Base-by-base conservation (phyloP, 352 stramenopile genomes). In the Phytophthora pinifolia region DNA sequence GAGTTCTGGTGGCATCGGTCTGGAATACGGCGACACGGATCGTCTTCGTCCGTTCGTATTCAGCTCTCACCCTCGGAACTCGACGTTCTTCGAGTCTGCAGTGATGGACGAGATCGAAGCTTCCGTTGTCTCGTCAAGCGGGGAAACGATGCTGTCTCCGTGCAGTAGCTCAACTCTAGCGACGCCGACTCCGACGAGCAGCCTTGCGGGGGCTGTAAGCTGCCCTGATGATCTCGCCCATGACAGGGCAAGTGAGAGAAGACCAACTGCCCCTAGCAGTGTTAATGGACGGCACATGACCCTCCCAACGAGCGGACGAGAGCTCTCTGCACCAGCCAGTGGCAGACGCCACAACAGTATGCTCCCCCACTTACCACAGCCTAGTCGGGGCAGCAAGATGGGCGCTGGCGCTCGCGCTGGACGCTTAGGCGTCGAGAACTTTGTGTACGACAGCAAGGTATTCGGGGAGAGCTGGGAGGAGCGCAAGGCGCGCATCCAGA, bases 361-460 rank as follows among this genome's bases (percentile, higher is more conserved):
- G 25, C 62, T 67, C 41, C 35, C 62, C 1, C 62, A 67, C 44
- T 46, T 68, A 18, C 59, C 63, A 2, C 58, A 68, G 25, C 54
- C 63, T 4, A 72, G 58, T 51, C 62, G 62, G 38, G 58, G 62
- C 13, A 67, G 51, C 42, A 71, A 65, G 20, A 65, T 68, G 45
- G 49, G 52, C 12, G 39, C 37, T 57, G 59, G 45, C 15, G 43
- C 50, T 29, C 64, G 64, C 31, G 41, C 49, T 36, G 48, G 64
- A 18, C 72, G 64, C 22, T 39, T 64, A 4, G 58, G 61, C 1
- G 74, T 82, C 25, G 77, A 90, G 25, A 87, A 86, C 35, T 78
- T 91, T 34, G 81, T 91, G 36, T 89, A 89, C 60, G 78, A 89
- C 47, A 78, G 78, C 63, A 84, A 91, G 44, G 62, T 91, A n/a